These are phyloP conservation scores for Pichia paraexigua DNA, from an alignment of 805 yeast species.

Conservation along the genomic window DNA sequence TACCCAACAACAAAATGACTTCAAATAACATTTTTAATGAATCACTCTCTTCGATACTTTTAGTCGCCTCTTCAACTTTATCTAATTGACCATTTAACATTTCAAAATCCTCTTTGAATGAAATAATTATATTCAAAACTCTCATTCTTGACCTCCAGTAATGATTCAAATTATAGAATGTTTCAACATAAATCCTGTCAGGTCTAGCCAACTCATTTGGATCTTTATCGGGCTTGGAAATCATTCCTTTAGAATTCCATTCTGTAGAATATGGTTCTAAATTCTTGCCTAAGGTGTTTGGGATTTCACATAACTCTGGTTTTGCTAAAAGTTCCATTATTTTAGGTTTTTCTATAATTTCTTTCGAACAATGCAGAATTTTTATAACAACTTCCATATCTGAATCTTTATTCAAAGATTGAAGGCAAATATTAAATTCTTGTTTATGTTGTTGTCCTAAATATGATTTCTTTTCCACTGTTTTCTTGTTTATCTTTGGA, in stretches of 20 bases:
- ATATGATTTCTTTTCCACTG: conserved; percentile 52
- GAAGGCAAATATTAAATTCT: conserved; percentile 90
- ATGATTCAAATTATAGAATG: conserved; percentile 73
- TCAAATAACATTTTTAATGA: conserved; percentile 68
- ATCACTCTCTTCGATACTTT: conserved; percentile 55
- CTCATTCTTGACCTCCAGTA: conserved; percentile 93
- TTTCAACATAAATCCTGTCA: conserved; percentile 75
- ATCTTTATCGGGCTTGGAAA: conserved; percentile 53
- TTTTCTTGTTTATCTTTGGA: conserved; percentile 35
- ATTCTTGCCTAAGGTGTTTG: conserved; percentile 60
- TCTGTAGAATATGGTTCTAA: conserved; percentile 76
- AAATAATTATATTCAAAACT: conserved; percentile 62
- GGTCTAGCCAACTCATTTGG: conserved; percentile 75
- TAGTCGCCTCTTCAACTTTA: conserved; percentile 65
- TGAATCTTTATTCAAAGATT: conserved; percentile 53
- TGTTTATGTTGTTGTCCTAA: conserved; percentile 83
- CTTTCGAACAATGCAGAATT: conserved; percentile 68
- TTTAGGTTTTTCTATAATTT: conserved; percentile 58
- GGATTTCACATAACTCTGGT: conserved; percentile 66
- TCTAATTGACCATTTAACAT: conserved; percentile 63
- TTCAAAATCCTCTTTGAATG: conserved; percentile 70
- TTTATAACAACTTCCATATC: conserved; percentile 64
- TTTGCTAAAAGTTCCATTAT: conserved; percentile 79
- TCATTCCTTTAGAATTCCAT: conserved; percentile 38
- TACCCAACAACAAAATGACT: conserved; percentile 85